Conservation (phyloP, 2,329 filamentous ascomycete species). For the Sarocladium brachiariae region DNA sequence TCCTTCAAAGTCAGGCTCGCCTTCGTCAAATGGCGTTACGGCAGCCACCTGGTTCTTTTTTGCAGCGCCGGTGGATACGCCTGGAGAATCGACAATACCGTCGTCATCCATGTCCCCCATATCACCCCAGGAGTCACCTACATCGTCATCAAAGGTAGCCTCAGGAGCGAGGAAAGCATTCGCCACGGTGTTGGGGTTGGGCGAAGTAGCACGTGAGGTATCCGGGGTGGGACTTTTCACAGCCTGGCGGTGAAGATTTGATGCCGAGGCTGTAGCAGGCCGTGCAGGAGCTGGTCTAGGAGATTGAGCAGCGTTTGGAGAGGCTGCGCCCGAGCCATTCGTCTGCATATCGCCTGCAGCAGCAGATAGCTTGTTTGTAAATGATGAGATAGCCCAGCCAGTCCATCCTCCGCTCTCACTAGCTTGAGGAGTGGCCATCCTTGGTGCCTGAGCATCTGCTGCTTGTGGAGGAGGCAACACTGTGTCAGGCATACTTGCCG, state of each 20-base stretch:
- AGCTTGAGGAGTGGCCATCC: conserved; percentile 73
- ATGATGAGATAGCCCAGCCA: conserved; percentile 97
- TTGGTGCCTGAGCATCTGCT: conserved; percentile 47
- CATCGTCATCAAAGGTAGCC: conserved; percentile 33
- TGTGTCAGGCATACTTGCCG: conserved; percentile 71
- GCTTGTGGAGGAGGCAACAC: conserved; percentile 56
- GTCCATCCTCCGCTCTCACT: conserved; percentile 56
- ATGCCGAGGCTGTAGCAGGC: conserved; percentile 43
- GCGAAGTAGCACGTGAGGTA: conserved; percentile 41
- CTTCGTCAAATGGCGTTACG: conserved; percentile 64
- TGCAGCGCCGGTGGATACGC: conserved; percentile 11
- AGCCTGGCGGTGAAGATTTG: conserved; percentile 53
- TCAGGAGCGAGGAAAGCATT: conserved; percentile 46
- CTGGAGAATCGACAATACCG: conserved; percentile 29
- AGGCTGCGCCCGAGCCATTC: conserved; percentile 35
- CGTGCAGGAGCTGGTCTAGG: conserved; percentile 32
- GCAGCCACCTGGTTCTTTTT: conserved; percentile 21
- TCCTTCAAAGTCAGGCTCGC: conserved; percentile 91
- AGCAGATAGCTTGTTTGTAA: conserved; percentile 85
- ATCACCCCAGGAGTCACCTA: conserved; percentile 70
- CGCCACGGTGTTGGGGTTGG: conserved; percentile 34
- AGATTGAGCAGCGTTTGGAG: conserved; percentile 33
- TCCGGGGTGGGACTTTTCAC: conserved; percentile 43
- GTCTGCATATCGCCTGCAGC: conserved; percentile 81
- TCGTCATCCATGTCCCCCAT: conserved; percentile 48